Conservation (phyloP, 2,329 filamentous ascomycete species). For the Catunica adiposa region DNA sequence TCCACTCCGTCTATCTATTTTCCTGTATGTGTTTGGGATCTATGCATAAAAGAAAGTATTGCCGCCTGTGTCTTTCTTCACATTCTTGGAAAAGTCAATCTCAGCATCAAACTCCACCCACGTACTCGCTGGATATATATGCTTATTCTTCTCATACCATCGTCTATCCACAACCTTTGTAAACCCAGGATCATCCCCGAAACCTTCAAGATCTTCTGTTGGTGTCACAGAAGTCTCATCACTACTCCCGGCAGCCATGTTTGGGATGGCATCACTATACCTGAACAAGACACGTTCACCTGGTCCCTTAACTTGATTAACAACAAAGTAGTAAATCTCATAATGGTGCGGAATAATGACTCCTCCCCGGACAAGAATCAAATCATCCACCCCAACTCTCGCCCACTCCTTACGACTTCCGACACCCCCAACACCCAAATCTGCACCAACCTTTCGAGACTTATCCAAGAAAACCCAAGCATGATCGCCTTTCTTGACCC, state of each 20-base stretch:
- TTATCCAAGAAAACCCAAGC: constrained; percentile 88
- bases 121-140: constrained; percentile 89
- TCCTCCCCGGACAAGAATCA: constrained; percentile 81
- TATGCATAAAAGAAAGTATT: constrained; percentile 79
- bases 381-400: constrained; percentile 79
- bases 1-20: too few relatives aligned
- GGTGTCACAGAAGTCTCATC: too few relatives aligned
- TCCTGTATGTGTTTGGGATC: too few relatives aligned
- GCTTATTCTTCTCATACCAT: constrained; percentile 97
- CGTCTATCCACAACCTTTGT: constrained; percentile 92
- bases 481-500: constrained; percentile 82
- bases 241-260: neutral
- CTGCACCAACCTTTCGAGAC: constrained; percentile 76
- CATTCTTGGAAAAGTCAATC: constrained; percentile 62
- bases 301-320: constrained; percentile 68
- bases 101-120: constrained; percentile 93
- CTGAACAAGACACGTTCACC: constrained; percentile 59
- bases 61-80: constrained; percentile 69
- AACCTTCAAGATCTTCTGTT: constrained; percentile 47
- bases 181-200: constrained; percentile 55
- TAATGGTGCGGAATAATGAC: constrained; percentile 97
- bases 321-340: constrained; percentile 91
- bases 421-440: constrained; percentile 54
- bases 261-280: constrained; percentile 40
- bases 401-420: constrained; percentile 70